These are phyloP conservation scores for Fusarium euwallaceae DNA, from an alignment of 2,329 filamentous ascomycete genomes.

Conservation along the genomic window DNA sequence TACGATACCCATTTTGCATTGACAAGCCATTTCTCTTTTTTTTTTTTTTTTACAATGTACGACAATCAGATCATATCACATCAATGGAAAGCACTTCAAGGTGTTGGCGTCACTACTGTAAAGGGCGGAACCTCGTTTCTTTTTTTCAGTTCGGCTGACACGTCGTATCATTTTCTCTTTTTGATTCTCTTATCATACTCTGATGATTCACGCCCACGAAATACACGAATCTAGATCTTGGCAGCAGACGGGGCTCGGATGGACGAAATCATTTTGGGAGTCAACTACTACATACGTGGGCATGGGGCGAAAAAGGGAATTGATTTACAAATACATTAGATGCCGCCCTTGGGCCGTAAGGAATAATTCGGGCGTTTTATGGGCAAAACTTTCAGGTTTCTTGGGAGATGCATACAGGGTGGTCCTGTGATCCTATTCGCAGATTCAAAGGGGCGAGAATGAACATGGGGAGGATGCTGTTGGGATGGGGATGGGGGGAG, in stretches of 20 bases:
- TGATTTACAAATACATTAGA: slow-evolving; percentile 14
- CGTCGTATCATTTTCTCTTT: neutral
- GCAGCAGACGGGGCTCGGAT: slow-evolving; percentile 29
- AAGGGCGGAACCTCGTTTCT: slow-evolving; percentile 12
- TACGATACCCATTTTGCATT: slow-evolving; percentile 38
- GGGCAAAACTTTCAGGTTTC: slow-evolving; percentile 13
- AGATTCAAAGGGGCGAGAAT: neutral
- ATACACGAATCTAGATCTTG: slow-evolving; percentile 20
- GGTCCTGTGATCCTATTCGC: neutral
- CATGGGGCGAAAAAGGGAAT: slow-evolving; percentile 25
- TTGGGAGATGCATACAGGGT: neutral
- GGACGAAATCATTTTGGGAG: slow-evolving; percentile 7
- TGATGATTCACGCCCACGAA: slow-evolving; percentile 28
- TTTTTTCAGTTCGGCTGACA: neutral
- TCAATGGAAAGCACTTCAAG: slow-evolving; percentile 33
- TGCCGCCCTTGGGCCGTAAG: slow-evolving; percentile 27
- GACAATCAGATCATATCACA: neutral
- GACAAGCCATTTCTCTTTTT: slow-evolving; percentile 1
- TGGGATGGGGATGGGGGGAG: neutral
- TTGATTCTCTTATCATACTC: slow-evolving; percentile 23
- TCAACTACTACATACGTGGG: slow-evolving; percentile 11
- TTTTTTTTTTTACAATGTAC: slow-evolving; percentile 5
- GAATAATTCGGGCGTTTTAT: slow-evolving; percentile 15
- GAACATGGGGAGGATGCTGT: neutral
- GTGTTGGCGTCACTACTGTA: slow-evolving; percentile 31